Conservation (phyloP, 2,329 filamentous ascomycete species). For the Colletotrichum higginsianum region DNA sequence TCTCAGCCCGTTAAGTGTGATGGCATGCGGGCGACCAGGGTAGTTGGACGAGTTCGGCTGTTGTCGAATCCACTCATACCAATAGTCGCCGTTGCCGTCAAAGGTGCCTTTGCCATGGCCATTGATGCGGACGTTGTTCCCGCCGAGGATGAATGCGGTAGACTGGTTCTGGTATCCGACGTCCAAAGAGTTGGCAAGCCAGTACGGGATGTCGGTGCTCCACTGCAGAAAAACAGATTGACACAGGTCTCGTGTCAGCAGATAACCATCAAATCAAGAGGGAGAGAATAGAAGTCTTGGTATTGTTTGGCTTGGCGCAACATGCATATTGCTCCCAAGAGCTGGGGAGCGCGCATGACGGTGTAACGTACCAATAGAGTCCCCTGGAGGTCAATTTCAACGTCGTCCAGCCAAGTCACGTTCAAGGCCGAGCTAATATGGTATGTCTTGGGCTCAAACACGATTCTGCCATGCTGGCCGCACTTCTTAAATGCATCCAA, state of each 20-base stretch:
- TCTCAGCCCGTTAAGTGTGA: constrained; percentile 61
- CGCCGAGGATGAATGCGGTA: constrained; percentile 63
- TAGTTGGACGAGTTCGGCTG: constrained; percentile 52
- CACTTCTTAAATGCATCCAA: constrained; percentile 51
- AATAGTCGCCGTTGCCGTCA: constrained; percentile 67
- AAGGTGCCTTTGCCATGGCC: constrained; percentile 63
- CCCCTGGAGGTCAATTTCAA: constrained; percentile 25
- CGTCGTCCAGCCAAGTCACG: constrained; percentile 23
- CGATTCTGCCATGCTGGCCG: constrained; percentile 47
- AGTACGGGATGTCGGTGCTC: constrained; percentile 59
- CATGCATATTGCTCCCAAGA: neutral
- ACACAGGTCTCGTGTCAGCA: neutral
- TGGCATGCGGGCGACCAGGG: constrained; percentile 63
- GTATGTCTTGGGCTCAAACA: constrained; percentile 52
- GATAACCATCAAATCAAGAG: neutral
- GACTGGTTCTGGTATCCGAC: constrained; percentile 64
- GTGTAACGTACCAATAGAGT: constrained; percentile 13
- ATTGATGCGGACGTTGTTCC: constrained; percentile 60
- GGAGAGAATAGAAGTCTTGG: neutral
- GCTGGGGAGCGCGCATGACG: neutral
- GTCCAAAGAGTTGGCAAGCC: constrained; percentile 59
- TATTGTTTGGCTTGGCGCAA: constrained; percentile 8
- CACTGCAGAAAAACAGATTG: constrained; percentile 44
- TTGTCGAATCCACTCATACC: constrained; percentile 61
- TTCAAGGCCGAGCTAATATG: constrained; percentile 46